These are phyloP conservation scores for Cryptococcus jaspeensis DNA, from an alignment of 1,284 basidiomycete genomes.

Conservation along the genomic window DNA sequence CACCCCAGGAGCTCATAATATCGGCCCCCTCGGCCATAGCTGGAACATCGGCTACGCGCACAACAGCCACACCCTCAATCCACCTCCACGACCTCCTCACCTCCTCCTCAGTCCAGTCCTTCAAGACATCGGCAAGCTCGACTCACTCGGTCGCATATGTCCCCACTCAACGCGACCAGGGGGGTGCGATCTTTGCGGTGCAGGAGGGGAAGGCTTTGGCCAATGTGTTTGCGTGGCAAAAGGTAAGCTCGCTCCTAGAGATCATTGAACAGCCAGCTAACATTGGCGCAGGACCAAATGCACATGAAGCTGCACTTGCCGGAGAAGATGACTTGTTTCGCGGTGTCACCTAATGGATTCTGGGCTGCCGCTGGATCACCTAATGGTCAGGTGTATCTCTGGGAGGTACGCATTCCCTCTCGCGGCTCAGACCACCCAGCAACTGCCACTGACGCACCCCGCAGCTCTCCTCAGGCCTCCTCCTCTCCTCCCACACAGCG, in stretches of 20 bases:
- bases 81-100: slow-evolving; percentile 51
- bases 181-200: slow-evolving; percentile 49
- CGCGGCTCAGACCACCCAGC: slow-evolving; percentile 10
- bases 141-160: slow-evolving; percentile 39
- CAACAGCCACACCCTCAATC: slow-evolving; percentile 41
- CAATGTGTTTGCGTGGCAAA: slow-evolving; percentile 54
- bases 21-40: slow-evolving; percentile 39
- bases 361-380: slow-evolving; percentile 84
- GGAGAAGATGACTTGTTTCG: slow-evolving; percentile 78
- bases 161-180: slow-evolving; percentile 38
- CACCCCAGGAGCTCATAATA: slow-evolving; percentile 46
- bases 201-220: slow-evolving; percentile 52
- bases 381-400: slow-evolving; percentile 87
- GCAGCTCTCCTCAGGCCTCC: slow-evolving; percentile 81
- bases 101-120: slow-evolving; percentile 46
- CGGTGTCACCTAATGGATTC: slow-evolving; percentile 67
- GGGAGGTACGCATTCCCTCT: slow-evolving; percentile 69
- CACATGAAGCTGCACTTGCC: slow-evolving; percentile 82
- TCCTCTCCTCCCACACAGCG: slow-evolving; percentile 88
- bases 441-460: not conserved
- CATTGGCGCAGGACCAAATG: slow-evolving; percentile 71
- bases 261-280: too few relatives aligned
- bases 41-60: slow-evolving; percentile 18
- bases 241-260: slow-evolving; percentile 34
- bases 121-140: slow-evolving; percentile 48